phyloP scores from a whole-genome alignment of 1,284 basidiomycete genomes.

The Boletus smithii region DNA sequence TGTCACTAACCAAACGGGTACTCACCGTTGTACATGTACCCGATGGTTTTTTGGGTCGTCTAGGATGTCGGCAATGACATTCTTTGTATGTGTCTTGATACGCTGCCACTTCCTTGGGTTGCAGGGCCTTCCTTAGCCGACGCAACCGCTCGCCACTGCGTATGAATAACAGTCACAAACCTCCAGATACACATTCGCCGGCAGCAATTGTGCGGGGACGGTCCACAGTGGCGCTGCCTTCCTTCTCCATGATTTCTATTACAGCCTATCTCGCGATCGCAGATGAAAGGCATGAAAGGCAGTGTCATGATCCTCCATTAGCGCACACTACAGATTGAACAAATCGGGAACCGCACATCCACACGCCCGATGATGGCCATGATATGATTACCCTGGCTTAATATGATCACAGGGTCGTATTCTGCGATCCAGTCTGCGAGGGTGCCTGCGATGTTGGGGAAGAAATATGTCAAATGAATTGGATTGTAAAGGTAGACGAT shows the following conservation, averaged over 20 bases:
- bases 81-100: slow-evolving; percentile 37
- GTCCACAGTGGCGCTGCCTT: slow-evolving; percentile 31
- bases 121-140: slow-evolving; percentile 33
- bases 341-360: slow-evolving; percentile 27
- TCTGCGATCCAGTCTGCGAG: slow-evolving; percentile 27
- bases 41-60: slow-evolving; percentile 36
- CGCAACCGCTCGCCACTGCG: slow-evolving; percentile 28
- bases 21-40: slow-evolving; percentile 33
- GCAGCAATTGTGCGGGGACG: slow-evolving; percentile 33
- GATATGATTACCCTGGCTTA: slow-evolving; percentile 27
- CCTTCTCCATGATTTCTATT: slow-evolving; percentile 37
- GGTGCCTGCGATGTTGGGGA: slow-evolving; percentile 14
- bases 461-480: too few species aligned
- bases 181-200: slow-evolving; percentile 26
- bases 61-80: slow-evolving; percentile 39
- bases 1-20: background rate
- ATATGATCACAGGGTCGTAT: slow-evolving; percentile 35
- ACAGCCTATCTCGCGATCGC: slow-evolving; percentile 16
- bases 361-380: slow-evolving; percentile 32
- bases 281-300: background rate
- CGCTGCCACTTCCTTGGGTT: slow-evolving; percentile 31
- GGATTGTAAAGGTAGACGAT: background rate
- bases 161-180: slow-evolving; percentile 23
- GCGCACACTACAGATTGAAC: background rate
- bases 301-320: background rate